Evolutionary conservation across 345 rosid species (phyloP).

Genomic region (Rhizophora mangle): DNA sequence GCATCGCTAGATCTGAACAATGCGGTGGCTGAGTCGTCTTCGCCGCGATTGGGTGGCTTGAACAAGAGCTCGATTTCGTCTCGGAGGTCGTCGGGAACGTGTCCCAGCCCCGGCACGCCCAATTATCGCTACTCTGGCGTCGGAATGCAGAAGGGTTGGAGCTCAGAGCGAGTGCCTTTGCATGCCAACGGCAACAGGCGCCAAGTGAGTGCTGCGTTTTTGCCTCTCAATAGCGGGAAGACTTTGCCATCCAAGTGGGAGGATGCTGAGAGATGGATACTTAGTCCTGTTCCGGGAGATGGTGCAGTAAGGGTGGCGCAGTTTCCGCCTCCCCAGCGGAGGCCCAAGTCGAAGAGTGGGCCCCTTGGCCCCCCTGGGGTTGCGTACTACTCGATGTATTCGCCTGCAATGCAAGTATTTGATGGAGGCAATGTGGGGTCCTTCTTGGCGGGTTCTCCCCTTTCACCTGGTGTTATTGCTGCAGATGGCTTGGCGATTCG

Average conservation of each 20-base stretch:
- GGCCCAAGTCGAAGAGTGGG: slow-evolving; percentile 95
- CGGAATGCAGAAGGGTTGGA: slow-evolving; percentile 94
- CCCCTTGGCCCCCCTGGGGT: slow-evolving; percentile 94
- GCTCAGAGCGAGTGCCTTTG: slow-evolving; percentile 81
- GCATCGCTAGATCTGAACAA: slow-evolving; percentile 76
- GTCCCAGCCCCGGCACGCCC: slow-evolving; percentile 91
- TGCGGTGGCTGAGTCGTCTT: slow-evolving; percentile 40
- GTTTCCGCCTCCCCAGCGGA: slow-evolving; percentile 46
- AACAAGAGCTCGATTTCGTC: slow-evolving; percentile 50
- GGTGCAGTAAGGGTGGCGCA: slow-evolving; percentile 50
- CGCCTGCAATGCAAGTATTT: slow-evolving; percentile 67
- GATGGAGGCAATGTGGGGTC: slow-evolving; percentile 49
- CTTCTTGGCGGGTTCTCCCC: slow-evolving; percentile 61
- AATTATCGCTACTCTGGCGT: slow-evolving; percentile 46
- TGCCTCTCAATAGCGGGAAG: slow-evolving; percentile 69
- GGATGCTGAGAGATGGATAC: slow-evolving; percentile 99
- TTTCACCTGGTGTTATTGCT: slow-evolving; percentile 63
- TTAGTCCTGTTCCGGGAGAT: slow-evolving; percentile 82
- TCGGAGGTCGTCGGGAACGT: slow-evolving; percentile 56
- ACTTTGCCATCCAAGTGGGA: slow-evolving; percentile 97
- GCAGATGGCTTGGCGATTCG: slow-evolving; percentile 44
- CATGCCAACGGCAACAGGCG: slow-evolving; percentile 55
- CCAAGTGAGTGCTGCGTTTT: slow-evolving; percentile 44
- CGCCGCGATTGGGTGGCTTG: slow-evolving; percentile 57
- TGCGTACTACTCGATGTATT: slow-evolving; percentile 64